A percentile compares a stretch with the other conserved stretches of the same genome.
Conservation (phyloP, 2,329 filamentous ascomycete species). For the Chaetomium globosum region DNA sequence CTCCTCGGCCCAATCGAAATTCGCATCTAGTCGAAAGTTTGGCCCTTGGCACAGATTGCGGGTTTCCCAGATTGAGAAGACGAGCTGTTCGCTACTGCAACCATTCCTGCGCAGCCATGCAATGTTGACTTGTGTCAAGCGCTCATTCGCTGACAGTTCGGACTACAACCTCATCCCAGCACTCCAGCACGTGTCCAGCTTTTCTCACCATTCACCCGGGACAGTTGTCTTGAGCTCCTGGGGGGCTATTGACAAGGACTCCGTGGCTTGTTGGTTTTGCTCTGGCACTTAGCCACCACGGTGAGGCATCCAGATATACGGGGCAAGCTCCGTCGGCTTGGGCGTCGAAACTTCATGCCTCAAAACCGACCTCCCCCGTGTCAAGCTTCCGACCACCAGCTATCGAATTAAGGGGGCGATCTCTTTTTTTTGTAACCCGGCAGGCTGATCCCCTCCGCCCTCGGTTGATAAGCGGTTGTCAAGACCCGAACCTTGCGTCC, state of each 20-base stretch:
- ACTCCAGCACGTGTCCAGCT: conserved; percentile 29
- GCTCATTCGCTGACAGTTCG: conserved; percentile 34
- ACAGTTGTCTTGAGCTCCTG: conserved; percentile 9
- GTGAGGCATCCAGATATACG: not conserved
- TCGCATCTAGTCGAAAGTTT: conserved; percentile 28
- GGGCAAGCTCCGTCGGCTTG: not conserved
- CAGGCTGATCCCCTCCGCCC: conserved; percentile 2
- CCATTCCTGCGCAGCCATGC: conserved; percentile 31
- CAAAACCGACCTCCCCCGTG: not conserved
- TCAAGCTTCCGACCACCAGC: conserved; percentile 2
- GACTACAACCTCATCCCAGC: conserved; percentile 29
- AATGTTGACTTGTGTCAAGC: conserved; percentile 38
- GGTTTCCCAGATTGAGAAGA: conserved; percentile 28
- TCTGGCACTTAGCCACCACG: not conserved
- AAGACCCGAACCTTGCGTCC: too few species aligned
- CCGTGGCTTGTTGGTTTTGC: not conserved
- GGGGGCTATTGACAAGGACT: not conserved
- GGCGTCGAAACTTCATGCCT: not conserved
- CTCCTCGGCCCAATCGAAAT: conserved; percentile 15
- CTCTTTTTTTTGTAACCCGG: not conserved
- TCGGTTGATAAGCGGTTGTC: not conserved
- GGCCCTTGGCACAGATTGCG: conserved; percentile 25
- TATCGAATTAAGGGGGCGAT: not conserved
- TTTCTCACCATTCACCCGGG: conserved; percentile 21
- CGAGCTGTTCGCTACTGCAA: conserved; percentile 29